These are phyloP conservation scores for Nothophoma quercina DNA, from an alignment of 2,329 filamentous ascomycete species.

Conservation along the genomic window DNA sequence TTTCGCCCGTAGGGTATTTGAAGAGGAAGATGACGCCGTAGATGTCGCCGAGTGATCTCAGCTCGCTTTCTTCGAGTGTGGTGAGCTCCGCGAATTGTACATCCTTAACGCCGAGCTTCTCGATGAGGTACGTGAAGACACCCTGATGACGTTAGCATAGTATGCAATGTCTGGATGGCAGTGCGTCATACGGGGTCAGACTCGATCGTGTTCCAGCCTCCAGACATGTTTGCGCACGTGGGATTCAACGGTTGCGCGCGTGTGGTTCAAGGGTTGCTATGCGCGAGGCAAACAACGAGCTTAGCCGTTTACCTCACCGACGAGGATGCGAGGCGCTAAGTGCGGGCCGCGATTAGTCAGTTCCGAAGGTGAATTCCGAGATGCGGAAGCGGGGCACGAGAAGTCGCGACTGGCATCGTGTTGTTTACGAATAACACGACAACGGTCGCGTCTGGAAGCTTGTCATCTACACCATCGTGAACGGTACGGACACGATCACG, in stretches of 20 bases:
- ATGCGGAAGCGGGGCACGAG: constrained; percentile 1
- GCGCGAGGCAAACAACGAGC: constrained; percentile 1
- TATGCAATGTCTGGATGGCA: too few relatives aligned
- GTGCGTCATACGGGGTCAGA: constrained; percentile 80
- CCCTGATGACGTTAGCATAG: constrained; percentile 62
- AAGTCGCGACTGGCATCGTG: neutral
- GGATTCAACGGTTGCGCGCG: constrained; percentile 26
- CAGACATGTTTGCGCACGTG: constrained; percentile 49
- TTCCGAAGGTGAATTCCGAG: constrained; percentile 4
- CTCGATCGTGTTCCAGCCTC: constrained; percentile 97
- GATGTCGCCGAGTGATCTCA: constrained; percentile 68
- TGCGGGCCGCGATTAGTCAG: constrained; percentile 10
- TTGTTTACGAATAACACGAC: neutral
- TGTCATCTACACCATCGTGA: too few relatives aligned
- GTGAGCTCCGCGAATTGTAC: constrained; percentile 98
- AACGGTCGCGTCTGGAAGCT: neutral
- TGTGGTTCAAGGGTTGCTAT: neutral
- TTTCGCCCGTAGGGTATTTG: constrained; percentile 82
- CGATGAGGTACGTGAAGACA: constrained; percentile 96
- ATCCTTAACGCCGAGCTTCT: constrained; percentile 87
- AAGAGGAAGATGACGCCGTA: constrained; percentile 99
- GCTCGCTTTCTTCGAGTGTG: constrained; percentile 78
- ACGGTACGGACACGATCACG: too few relatives aligned
- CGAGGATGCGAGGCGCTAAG: neutral
- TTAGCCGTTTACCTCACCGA: constrained; percentile 1